Conservation (phyloP, 2,329 filamentous ascomycete species). For the Rutstroemia sydowiana region DNA sequence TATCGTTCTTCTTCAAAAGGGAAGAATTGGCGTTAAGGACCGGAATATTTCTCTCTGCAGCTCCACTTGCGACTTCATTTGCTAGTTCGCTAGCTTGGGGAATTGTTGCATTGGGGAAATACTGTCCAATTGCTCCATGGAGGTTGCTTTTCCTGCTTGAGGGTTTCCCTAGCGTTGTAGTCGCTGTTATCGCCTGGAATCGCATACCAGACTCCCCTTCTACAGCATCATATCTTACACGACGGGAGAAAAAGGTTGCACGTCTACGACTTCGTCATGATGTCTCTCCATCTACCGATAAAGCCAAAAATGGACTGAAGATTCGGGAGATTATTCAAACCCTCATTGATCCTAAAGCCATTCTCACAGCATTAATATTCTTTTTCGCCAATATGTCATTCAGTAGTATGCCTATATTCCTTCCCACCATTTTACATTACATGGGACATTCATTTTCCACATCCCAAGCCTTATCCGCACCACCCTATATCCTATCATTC, state of each 20-base stretch:
- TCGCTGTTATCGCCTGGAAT: constrained; percentile 66
- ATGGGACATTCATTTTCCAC: constrained; percentile 64
- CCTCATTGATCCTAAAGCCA: constrained; percentile 60
- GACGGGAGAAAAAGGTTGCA: constrained; percentile 62
- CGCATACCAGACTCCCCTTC: constrained; percentile 70
- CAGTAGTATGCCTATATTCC: constrained; percentile 77
- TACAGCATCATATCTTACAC: constrained; percentile 55
- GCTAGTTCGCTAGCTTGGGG: constrained; percentile 72
- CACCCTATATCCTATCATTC: constrained; percentile 75
- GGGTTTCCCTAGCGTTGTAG: constrained; percentile 74
- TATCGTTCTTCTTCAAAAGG: constrained; percentile 57
- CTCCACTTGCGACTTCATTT: constrained; percentile 72
- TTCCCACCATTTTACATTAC: constrained; percentile 70
- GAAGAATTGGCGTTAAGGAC: constrained; percentile 77
- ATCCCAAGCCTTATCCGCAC: constrained; percentile 72
- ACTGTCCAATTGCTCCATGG: constrained; percentile 70
- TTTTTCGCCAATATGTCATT: constrained; percentile 86
- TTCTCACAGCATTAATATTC: constrained; percentile 75
- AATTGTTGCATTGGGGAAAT: constrained; percentile 61
- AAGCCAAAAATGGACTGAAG: constrained; percentile 36
- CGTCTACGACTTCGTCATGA: constrained; percentile 51
- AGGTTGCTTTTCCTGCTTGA: constrained; percentile 78
- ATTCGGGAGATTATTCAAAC: constrained; percentile 50
- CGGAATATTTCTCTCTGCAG: constrained; percentile 82
- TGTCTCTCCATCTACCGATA: constrained; percentile 14